A percentile compares a stretch with the other conserved stretches of the same genome.
Conservation (phyloP, 139 green algal genomes). For the Picochlorum costavermella region DNA sequence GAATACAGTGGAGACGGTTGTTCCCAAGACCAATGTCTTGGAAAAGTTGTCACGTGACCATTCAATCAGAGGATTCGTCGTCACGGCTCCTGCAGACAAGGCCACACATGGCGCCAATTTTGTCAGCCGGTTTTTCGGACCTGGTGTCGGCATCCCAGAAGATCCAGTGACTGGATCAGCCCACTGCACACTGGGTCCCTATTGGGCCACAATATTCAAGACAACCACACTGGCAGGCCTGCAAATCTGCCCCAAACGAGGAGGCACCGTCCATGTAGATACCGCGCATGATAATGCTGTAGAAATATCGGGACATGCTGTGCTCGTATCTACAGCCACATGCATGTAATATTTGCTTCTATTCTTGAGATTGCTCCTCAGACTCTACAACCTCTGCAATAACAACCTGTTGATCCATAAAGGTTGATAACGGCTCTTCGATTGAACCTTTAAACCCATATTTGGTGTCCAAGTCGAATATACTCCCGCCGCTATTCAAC, state of each 20-base stretch:
- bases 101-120: constrained; percentile 29
- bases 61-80: no score
- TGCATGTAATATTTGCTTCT: no score
- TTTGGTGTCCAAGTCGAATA: no score
- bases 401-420: constrained; percentile 8
- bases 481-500: background rate
- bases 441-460: constrained; percentile 2
- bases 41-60: no score
- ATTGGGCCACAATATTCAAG: constrained; percentile 35
- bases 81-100: no score
- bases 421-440: background rate
- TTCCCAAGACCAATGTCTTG: constrained; percentile 23
- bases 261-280: constrained; percentile 11
- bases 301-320: background rate
- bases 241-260: constrained; percentile 37
- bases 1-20: constrained; percentile 29
- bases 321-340: background rate
- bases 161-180: constrained; percentile 82
- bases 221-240: constrained; percentile 25
- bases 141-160: constrained; percentile 70
- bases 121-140: constrained; percentile 72
- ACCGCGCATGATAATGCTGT: background rate
- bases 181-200: constrained; percentile 53
- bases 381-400: background rate
- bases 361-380: background rate